phyloP scores from a whole-genome alignment of 345 rosid species.

The Acer saccharum region DNA sequence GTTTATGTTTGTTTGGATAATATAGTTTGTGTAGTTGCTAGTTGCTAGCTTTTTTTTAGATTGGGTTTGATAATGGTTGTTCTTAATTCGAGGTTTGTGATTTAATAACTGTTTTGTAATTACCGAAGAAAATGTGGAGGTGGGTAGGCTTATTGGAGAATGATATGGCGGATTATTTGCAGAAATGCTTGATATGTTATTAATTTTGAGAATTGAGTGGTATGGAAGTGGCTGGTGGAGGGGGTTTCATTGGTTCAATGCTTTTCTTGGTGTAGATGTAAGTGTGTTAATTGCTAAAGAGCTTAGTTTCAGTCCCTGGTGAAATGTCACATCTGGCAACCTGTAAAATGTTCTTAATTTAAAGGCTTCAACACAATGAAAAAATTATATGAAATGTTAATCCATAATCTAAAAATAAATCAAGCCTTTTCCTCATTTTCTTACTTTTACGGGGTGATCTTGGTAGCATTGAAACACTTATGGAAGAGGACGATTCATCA shows the following conservation, averaged over 20 bases:
- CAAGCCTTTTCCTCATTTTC: not conserved
- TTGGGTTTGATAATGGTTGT: not conserved
- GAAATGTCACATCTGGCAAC: not conserved
- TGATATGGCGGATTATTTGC: not conserved
- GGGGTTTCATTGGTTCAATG: not conserved
- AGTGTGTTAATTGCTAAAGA: not conserved
- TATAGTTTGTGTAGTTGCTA: slow-evolving; percentile 11
- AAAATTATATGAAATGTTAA: not conserved
- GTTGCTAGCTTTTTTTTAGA: not conserved
- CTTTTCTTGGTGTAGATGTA: not conserved
- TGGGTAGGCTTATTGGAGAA: not conserved
- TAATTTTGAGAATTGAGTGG: slow-evolving; percentile 4
- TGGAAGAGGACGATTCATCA: not conserved
- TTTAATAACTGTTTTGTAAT: not conserved
- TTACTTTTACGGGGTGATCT: not conserved
- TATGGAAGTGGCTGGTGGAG: not conserved
- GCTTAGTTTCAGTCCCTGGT: not conserved
- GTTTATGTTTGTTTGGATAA: not conserved
- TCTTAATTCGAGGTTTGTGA: not conserved
- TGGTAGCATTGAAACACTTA: not conserved
- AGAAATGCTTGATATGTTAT: not conserved
- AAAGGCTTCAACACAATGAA: not conserved
- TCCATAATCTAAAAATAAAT: not conserved
- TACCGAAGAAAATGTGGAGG: not conserved
- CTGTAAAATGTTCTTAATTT: not conserved